Conservation (phyloP, 768 basidiomycete species). For the Mycena polygramma region DNA sequence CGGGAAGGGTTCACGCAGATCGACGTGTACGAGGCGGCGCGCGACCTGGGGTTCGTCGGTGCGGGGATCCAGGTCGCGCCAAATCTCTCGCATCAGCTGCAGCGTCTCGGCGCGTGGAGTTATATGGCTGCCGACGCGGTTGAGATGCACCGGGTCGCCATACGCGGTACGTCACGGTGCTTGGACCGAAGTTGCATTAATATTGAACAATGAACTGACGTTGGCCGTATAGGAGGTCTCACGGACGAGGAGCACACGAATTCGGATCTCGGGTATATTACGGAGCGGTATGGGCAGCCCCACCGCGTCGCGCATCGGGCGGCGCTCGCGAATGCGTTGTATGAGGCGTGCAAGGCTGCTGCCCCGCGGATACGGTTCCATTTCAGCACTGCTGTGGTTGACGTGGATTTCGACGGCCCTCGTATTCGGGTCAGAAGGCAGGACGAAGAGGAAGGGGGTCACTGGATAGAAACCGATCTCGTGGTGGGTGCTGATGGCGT, state of each 20-base stretch:
- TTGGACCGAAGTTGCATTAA: neutral
- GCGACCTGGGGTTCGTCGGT: conserved; percentile 50
- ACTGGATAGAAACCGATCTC: conserved; percentile 48
- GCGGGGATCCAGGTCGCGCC: conserved; percentile 54
- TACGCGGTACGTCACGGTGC: conserved; percentile 39
- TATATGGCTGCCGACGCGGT: conserved; percentile 45
- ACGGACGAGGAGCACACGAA: conserved; percentile 47
- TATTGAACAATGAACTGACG: neutral
- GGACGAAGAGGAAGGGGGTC: conserved; percentile 26
- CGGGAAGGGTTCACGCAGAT: conserved; percentile 47
- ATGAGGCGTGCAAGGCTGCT: conserved; percentile 42
- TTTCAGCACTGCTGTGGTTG: conserved; percentile 40
- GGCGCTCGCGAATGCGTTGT: conserved; percentile 47
- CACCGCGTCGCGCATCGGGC: conserved; percentile 51
- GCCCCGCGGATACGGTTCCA: conserved; percentile 44
- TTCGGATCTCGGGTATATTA: conserved; percentile 45
- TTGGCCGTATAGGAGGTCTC: neutral
- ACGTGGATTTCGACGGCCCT: conserved; percentile 41
- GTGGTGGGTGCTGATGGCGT: conserved; percentile 55
- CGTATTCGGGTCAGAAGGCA: conserved; percentile 16
- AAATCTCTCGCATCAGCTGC: conserved; percentile 49
- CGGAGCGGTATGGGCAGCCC: conserved; percentile 46
- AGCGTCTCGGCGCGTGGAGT: conserved; percentile 45
- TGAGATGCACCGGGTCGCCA: conserved; percentile 41
- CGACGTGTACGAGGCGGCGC: conserved; percentile 46